Conservation (phyloP, 768 basidiomycete species). For the Mycena belliarum region DNA sequence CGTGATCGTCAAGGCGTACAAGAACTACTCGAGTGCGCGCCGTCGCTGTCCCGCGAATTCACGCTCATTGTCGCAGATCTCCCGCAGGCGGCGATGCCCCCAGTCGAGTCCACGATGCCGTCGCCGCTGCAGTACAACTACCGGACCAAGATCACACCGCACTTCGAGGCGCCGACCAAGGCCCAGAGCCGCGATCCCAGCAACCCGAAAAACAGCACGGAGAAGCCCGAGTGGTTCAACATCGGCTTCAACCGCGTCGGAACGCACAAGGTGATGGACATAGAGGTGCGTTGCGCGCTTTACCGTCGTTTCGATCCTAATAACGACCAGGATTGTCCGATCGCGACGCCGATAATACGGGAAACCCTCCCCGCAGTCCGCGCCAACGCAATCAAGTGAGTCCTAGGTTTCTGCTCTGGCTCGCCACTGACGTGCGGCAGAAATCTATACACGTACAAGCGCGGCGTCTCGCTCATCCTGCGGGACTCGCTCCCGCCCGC, state of each 20-base stretch:
- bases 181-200: conserved; percentile 18
- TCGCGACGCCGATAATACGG: conserved; percentile 83
- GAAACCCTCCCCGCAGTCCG: conserved; percentile 61
- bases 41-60: background rate
- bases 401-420: background rate
- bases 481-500: conserved; percentile 71
- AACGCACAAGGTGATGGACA: conserved; percentile 77
- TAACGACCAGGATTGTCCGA: conserved; percentile 76
- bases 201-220: conserved; percentile 16
- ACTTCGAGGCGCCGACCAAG: conserved; percentile 80
- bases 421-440: conserved; percentile 38
- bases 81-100: conserved; percentile 55
- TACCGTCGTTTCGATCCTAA: background rate
- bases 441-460: conserved; percentile 78
- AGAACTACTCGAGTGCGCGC: conserved; percentile 64
- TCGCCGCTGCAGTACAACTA: conserved; percentile 91
- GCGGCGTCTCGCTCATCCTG: conserved; percentile 86
- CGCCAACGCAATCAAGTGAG: conserved; percentile 67
- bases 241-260: conserved; percentile 91
- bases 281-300: conserved; percentile 60
- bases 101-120: conserved; percentile 72
- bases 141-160: conserved; percentile 96
- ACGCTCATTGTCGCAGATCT: conserved; percentile 46
- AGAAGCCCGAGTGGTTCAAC: conserved; percentile 67
- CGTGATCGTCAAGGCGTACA: conserved; percentile 83